A percentile compares a stretch with the other conserved stretches of the same genome.
Conservation (phyloP, 2,329 filamentous ascomycete species). For the Aureobasidium sp. region DNA sequence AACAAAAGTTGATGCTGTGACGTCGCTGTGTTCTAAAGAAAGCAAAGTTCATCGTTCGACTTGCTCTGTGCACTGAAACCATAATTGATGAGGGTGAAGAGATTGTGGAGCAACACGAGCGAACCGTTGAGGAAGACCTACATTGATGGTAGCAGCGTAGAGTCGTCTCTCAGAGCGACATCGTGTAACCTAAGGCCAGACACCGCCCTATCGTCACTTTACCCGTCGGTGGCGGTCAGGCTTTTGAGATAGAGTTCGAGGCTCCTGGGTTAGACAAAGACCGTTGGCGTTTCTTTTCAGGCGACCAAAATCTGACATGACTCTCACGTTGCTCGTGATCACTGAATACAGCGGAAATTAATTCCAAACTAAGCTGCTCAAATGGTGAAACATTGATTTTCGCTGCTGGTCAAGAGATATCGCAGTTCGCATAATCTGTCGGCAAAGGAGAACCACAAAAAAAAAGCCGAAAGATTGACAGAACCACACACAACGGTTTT, state of each 20-base stretch:
- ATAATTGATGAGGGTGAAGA: neutral
- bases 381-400: neutral
- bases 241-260: neutral
- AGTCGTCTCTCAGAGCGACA: neutral
- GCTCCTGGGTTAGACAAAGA: neutral
- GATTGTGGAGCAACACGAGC: conserved; percentile 7
- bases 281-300: neutral
- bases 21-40: conserved; percentile 14
- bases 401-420: neutral
- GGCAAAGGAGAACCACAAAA: neutral
- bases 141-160: neutral
- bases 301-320: neutral
- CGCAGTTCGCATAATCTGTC: neutral
- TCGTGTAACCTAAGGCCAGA: neutral
- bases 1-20: neutral
- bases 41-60: neutral
- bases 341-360: neutral
- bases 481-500: neutral
- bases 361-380: neutral
- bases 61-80: conserved; percentile 1
- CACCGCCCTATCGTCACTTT: neutral
- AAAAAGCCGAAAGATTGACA: neutral
- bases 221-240: neutral
- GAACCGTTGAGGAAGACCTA: neutral
- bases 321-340: neutral